These are phyloP conservation scores for Dioscorea dumetorum DNA, from an alignment of 106 monocot genomes.

Conservation along the genomic window DNA sequence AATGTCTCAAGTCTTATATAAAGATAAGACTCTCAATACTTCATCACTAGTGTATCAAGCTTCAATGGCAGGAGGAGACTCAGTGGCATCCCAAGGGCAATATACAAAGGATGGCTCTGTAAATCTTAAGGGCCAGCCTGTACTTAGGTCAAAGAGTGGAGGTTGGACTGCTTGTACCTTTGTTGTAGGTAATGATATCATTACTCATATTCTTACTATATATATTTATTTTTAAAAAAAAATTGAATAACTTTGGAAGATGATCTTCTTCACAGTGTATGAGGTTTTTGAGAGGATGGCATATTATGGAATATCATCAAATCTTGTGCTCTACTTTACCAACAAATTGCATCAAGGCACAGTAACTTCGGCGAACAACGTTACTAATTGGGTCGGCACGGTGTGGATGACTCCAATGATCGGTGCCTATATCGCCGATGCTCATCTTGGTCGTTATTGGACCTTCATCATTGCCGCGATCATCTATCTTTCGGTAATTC, in stretches of 20 bases:
- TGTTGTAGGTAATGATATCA: conserved; percentile 41
- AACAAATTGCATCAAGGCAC: conserved; percentile 76
- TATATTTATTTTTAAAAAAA: too few species aligned
- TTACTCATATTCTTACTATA: background rate
- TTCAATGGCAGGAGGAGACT: too few species aligned
- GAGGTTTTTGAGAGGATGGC: conserved; percentile 94
- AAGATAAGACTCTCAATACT: too few species aligned
- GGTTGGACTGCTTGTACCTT: conserved; percentile 89
- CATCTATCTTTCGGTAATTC: conserved; percentile 54
- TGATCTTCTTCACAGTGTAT: conserved; percentile 37
- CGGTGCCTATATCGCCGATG: conserved; percentile 84
- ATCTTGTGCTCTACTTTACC: conserved; percentile 74
- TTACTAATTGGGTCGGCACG: conserved; percentile 87
- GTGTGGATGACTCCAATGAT: conserved; percentile 76
- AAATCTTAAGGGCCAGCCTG: conserved; percentile 64
- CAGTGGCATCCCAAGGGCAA: conserved; percentile 1
- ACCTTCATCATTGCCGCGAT: conserved; percentile 62
- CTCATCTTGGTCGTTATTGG: conserved; percentile 80
- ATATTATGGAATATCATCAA: conserved; percentile 78
- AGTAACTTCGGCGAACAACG: conserved; percentile 71
- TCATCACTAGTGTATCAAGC: too few species aligned
- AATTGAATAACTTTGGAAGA: background rate
- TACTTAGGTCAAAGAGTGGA: conserved; percentile 51
- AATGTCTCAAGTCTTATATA: too few species aligned
- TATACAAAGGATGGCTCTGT: conserved; percentile 81